Conservation (phyloP, 2,329 filamentous ascomycete species). For the Aspergillus aculeatinus region DNA sequence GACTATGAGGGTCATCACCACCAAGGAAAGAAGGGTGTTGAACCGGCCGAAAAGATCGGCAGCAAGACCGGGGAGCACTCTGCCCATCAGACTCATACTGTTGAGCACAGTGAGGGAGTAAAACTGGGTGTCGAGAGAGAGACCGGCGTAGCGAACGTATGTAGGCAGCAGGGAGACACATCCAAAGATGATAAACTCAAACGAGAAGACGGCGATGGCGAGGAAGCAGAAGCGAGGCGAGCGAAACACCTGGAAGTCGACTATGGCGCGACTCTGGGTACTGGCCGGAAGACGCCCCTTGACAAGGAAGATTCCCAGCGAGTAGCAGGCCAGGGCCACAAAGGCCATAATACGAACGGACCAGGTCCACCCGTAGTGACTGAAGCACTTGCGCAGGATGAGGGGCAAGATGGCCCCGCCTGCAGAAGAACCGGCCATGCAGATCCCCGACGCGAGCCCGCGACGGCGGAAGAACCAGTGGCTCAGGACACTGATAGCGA, state of each 20-base stretch:
- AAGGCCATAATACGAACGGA: slow-evolving; percentile 40
- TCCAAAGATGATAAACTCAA: slow-evolving; percentile 53
- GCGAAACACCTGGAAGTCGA: slow-evolving; percentile 45
- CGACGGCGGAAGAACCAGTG: slow-evolving; percentile 44
- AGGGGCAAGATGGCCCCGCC: slow-evolving; percentile 41
- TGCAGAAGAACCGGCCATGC: slow-evolving; percentile 41
- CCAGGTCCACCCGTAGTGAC: slow-evolving; percentile 32
- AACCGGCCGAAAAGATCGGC: slow-evolving; percentile 49
- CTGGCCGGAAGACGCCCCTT: slow-evolving; percentile 35
- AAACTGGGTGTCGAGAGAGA: slow-evolving; percentile 43
- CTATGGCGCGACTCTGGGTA: slow-evolving; percentile 25
- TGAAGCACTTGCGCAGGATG: slow-evolving; percentile 32
- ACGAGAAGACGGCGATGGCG: slow-evolving; percentile 44
- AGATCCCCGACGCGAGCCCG: slow-evolving; percentile 40
- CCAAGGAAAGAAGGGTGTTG: slow-evolving; percentile 44
- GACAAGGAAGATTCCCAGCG: slow-evolving; percentile 32
- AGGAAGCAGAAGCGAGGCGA: slow-evolving; percentile 46
- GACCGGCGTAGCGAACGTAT: slow-evolving; percentile 41
- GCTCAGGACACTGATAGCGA: slow-evolving; percentile 38
- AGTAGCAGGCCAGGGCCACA: slow-evolving; percentile 36
- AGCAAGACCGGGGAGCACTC: slow-evolving; percentile 46
- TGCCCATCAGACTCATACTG: slow-evolving; percentile 44
- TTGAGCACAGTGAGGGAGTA: slow-evolving; percentile 49
- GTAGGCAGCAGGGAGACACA: slow-evolving; percentile 50
- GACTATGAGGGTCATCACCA: slow-evolving; percentile 38